A percentile compares a stretch with the other conserved stretches of the same genome.
phyloP scores from a whole-genome alignment of 2,329 filamentous ascomycete genomes.

The Aspergillus flavus region DNA sequence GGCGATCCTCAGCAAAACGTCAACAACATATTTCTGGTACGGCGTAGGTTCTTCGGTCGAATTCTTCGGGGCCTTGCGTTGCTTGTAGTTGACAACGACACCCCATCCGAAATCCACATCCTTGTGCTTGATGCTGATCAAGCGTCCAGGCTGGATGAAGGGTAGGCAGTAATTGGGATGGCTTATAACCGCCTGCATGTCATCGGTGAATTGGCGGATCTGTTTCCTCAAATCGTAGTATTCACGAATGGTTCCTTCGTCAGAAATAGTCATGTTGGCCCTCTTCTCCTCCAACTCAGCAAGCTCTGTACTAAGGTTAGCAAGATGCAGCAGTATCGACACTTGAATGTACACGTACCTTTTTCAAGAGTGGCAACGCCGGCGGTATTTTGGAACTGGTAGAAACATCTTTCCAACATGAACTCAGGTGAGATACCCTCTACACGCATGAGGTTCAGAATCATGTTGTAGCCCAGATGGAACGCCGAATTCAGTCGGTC shows the following conservation, averaged over 20 bases:
- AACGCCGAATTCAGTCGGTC: conserved; percentile 98
- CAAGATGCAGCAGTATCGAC: not conserved
- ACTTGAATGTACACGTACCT: conserved; percentile 36
- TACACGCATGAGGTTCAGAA: conserved; percentile 93
- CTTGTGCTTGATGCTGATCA: conserved; percentile 81
- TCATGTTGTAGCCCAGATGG: conserved; percentile 98
- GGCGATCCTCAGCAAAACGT: conserved; percentile 72
- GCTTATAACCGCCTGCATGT: conserved; percentile 89
- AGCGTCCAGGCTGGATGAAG: conserved; percentile 83
- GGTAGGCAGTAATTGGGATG: conserved; percentile 84
- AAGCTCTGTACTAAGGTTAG: conserved; percentile 59
- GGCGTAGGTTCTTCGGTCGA: conserved; percentile 67
- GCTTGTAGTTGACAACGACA: conserved; percentile 73
- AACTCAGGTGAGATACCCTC: conserved; percentile 98
- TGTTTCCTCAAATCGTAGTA: conserved; percentile 91
- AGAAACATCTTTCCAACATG: conserved; percentile 98
- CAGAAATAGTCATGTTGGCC: conserved; percentile 73
- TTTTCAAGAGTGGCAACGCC: conserved; percentile 83
- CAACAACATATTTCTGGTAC: conserved; percentile 79
- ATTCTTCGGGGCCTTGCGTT: conserved; percentile 67
- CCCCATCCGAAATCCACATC: conserved; percentile 93
- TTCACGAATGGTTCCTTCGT: conserved; percentile 87
- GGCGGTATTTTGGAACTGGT: conserved; percentile 94
- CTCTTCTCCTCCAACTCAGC: conserved; percentile 75
- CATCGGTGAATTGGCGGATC: conserved; percentile 77